phyloP scores from a whole-genome alignment of 2,329 filamentous ascomycete species.

The Lomentospora prolificans region DNA sequence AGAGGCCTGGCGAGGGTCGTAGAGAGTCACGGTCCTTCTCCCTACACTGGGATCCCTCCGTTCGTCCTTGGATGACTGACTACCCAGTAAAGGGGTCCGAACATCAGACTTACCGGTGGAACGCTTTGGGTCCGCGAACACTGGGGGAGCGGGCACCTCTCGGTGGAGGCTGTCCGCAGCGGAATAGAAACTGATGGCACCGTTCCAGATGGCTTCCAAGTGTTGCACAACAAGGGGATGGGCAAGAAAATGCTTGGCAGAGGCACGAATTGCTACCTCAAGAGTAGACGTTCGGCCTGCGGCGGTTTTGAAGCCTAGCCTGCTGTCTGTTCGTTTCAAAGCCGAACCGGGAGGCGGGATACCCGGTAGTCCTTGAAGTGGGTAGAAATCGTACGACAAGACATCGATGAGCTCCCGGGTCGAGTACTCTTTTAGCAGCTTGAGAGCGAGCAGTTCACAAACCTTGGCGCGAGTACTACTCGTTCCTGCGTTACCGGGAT shows the following conservation, averaged over 20 bases:
- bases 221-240: slow-evolving; percentile 90
- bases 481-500: slow-evolving; percentile 74
- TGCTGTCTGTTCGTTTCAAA: slow-evolving; percentile 23
- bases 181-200: slow-evolving; percentile 89
- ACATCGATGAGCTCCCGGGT: slow-evolving; percentile 89
- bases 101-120: slow-evolving; percentile 27
- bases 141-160: slow-evolving; percentile 10
- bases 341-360: slow-evolving; percentile 23
- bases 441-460: slow-evolving; percentile 83
- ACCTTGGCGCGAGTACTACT: slow-evolving; percentile 79
- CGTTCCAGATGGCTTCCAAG: slow-evolving; percentile 94
- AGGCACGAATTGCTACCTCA: slow-evolving; percentile 85
- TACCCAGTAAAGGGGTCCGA: slow-evolving; percentile 42
- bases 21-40: slow-evolving; percentile 72
- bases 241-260: slow-evolving; percentile 84
- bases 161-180: slow-evolving; percentile 78
- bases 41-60: slow-evolving; percentile 16
- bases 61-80: slow-evolving; percentile 17
- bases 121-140: slow-evolving; percentile 10
- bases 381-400: slow-evolving; percentile 89
- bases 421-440: slow-evolving; percentile 79
- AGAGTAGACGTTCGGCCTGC: slow-evolving; percentile 78
- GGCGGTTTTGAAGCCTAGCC: slow-evolving; percentile 37
- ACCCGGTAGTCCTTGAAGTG: slow-evolving; percentile 67
- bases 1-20: slow-evolving; percentile 83